These are phyloP conservation scores for Cryptosporidium viatorum DNA, from an alignment of 169 alveolate genomes.

Conservation along the genomic window DNA sequence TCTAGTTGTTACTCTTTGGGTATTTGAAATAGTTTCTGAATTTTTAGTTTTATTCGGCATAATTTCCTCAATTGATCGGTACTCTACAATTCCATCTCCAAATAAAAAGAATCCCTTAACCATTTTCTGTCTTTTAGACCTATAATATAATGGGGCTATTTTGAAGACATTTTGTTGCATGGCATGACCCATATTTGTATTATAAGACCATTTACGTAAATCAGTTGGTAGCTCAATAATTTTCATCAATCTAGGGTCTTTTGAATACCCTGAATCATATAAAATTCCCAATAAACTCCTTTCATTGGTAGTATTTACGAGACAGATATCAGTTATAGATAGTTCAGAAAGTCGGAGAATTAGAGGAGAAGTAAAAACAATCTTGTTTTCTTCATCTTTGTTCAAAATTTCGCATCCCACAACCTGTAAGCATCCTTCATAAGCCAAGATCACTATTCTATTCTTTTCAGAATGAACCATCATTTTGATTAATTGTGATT, in stretches of 20 bases:
- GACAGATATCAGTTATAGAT: conserved; percentile 17
- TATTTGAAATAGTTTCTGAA: neutral
- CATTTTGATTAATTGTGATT: conserved; percentile 40
- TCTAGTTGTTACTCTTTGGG: neutral
- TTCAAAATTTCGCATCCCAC: conserved; percentile 14
- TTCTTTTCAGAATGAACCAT: conserved; percentile 43
- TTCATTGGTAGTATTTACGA: conserved; percentile 21
- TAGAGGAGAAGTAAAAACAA: conserved; percentile 22
- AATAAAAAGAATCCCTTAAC: conserved; percentile 50
- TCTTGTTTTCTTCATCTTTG: conserved; percentile 4
- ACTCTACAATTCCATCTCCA: conserved; percentile 66
- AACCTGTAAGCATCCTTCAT: conserved; percentile 67
- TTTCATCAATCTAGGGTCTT: conserved; percentile 60
- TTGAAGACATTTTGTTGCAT: conserved; percentile 9
- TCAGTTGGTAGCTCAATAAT: conserved; percentile 43
- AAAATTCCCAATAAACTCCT: conserved; percentile 25
- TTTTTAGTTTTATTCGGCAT: conserved; percentile 25
- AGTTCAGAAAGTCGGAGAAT: conserved; percentile 63
- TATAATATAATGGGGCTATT: conserved; percentile 29
- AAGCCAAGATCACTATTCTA: conserved; percentile 41
- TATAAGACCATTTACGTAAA: conserved; percentile 51
- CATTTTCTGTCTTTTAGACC: conserved; percentile 10
- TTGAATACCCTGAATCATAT: conserved; percentile 54
- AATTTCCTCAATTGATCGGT: conserved; percentile 35
- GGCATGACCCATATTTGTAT: conserved; percentile 32